Evolutionary conservation across 2,329 filamentous ascomycete species (phyloP), one percentile per base, ranked within the genome.

Genomic region (Neofusicoccum cordaticola): DNA sequence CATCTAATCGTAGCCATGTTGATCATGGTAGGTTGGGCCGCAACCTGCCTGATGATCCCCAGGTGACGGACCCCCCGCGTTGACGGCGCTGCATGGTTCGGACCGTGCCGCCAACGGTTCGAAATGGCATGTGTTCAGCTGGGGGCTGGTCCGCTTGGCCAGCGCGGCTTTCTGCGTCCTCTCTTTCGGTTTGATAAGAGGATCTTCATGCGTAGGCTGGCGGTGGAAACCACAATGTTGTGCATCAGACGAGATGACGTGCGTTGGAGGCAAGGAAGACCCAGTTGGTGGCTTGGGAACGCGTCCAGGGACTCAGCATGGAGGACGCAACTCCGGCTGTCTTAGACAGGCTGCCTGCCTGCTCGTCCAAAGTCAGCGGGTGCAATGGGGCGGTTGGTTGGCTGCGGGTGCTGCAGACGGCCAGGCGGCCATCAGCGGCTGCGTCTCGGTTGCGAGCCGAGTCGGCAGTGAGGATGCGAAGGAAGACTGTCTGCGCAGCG

Each of bases 241-340:
- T 47, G 56, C 56, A 42, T 58, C 41, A 42, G 27, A 35, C 41
- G 39, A 11, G 17, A 60, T 60, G 56, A 60, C 56, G 31, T 60
- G 56, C 56, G 56, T 60, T 47, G 42, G 39, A 47, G 56, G 42
- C 56, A 60, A 47, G 42, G 56, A 48, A 60, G 19, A 17, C 42
- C 41, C 27, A 47, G 44, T 27, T 41, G 51, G 53, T 58, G 53
- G 53, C 41, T 47, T 47, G 42, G 15, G 56, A 48, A 60, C 56
- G 17, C 41, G 56, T 47, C 41, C 56, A 60, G 56, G 56, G 56
- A 47, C 56, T 37, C 27, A 6, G 27, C 27, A 12, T 58, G 41
- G 27, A 31, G 27, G 41, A 19, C 22, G 22, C 48, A 31, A 13
- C 47, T 50, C 47, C 47, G 27, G 9, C 3, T 58, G 53, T 58